Conservation (phyloP, 202 grass and related monocot species). For the Zizania palustris region DNA sequence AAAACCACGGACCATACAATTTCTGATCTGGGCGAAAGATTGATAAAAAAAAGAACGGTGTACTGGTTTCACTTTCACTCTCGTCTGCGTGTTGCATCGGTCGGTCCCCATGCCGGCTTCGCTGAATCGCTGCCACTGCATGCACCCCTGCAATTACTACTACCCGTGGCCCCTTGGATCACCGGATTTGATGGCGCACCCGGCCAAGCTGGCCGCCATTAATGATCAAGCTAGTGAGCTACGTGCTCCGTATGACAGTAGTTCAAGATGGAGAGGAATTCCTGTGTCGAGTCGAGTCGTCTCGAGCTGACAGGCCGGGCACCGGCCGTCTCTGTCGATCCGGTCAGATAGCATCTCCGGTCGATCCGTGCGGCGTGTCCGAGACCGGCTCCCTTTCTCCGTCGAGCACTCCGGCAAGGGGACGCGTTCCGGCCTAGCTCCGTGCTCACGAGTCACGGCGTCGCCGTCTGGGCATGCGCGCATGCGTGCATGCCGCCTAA, state of each 20-base stretch:
- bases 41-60: neutral
- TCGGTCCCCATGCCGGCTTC: slow-evolving; percentile 31
- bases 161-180: neutral
- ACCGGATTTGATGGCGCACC: slow-evolving; percentile 18
- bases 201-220: slow-evolving; percentile 4
- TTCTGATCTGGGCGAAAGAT: no score
- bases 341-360: slow-evolving; percentile 26
- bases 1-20: neutral
- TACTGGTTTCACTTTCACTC: slow-evolving; percentile 13
- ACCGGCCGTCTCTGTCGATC: no score
- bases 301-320: no score
- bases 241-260: neutral
- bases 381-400: neutral
- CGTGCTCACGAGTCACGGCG: slow-evolving; percentile 21
- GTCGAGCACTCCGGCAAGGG: slow-evolving; percentile 34
- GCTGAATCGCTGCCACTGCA: slow-evolving; percentile 24
- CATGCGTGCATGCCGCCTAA: slow-evolving; percentile 35
- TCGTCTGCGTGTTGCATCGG: slow-evolving; percentile 13
- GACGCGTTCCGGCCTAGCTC: slow-evolving; percentile 16
- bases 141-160: slow-evolving; percentile 37
- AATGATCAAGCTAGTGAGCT: neutral
- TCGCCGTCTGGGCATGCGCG: slow-evolving; percentile 43
- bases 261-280: no score
- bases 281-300: no score
- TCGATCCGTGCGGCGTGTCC: neutral